Evolutionary conservation across 2,329 filamentous ascomycete genomes (phyloP).

Genomic region (Chrysosporium keratinophilum): DNA sequence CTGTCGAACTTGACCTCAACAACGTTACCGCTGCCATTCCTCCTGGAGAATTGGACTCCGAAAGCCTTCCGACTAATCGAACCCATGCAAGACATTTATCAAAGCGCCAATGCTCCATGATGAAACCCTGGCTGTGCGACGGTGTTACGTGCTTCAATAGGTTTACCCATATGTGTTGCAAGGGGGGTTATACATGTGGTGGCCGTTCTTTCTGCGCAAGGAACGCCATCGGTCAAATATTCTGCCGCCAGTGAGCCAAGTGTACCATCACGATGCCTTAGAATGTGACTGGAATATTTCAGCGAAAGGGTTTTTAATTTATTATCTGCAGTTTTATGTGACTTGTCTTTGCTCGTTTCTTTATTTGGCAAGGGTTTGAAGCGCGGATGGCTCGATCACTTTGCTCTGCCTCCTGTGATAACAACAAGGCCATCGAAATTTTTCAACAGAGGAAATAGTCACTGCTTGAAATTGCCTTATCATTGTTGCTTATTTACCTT

Average conservation of each 20-base stretch:
- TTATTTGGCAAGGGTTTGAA: too few species aligned
- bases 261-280: background rate
- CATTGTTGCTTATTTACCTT: too few species aligned
- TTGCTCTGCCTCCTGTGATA: too few species aligned
- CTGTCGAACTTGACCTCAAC: conserved; percentile 10
- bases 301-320: too few species aligned
- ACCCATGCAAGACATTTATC: background rate
- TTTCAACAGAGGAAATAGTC: too few species aligned
- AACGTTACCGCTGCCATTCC: conserved; percentile 8
- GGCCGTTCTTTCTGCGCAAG: conserved; percentile 8
- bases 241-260: background rate
- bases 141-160: conserved; percentile 13
- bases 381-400: too few species aligned
- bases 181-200: conserved; percentile 12
- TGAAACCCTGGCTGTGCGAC: conserved; percentile 12
- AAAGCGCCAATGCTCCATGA: background rate
- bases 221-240: conserved; percentile 1
- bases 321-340: too few species aligned
- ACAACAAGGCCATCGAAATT: too few species aligned
- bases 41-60: background rate
- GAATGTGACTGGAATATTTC: too few species aligned
- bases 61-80: background rate
- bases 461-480: too few species aligned
- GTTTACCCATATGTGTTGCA: conserved; percentile 14
- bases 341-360: too few species aligned